Base-by-base conservation (phyloP, 352 stramenopile genomes). In the Phytophthora pini region DNA sequence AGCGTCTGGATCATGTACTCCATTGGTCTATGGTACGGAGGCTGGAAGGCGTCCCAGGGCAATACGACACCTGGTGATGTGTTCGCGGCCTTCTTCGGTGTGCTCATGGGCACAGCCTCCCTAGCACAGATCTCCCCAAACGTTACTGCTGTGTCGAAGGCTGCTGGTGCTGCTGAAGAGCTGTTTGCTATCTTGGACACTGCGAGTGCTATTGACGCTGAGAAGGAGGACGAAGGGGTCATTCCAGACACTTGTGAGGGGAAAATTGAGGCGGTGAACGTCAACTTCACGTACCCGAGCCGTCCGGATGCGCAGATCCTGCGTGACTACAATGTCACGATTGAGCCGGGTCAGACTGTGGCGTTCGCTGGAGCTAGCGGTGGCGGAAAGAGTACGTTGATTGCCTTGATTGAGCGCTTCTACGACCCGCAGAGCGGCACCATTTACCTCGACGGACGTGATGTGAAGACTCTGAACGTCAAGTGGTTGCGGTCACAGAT, bases 381-480 rank as follows among this genome's bases (percentile, higher is more conserved):
- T 0, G 65, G 64, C 5, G 68, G 72, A 0, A 80, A 80, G 38
- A 77, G 68, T 12, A 80, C 72, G 3, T 31, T 98, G 48, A 70
- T 80, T 24, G 22, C 64, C 0, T 68, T 98, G 29, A 40, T 74
- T 3, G 75, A 97, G 52, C 65, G 93, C 8, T 98, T 98, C 56
- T 98, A 98, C 67, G 83, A 97, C 51, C 22, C 87, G 81, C 2
- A 66, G 51, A 36, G 58, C 6, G 94, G 95, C 17, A 44, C 53
- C 1, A 79, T 98, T 10, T 58, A 80, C 4, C 84, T 98, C 11
- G 88, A 98, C 58, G 93, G 88, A 17, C 72, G 73, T 24, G 76
- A 96, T 46, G 72, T 97, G 29, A 76, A 62, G 54, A 83, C 88
- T 27, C 53, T 97, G 7, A 94, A 97, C 56, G 56, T 98, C 15